Base-by-base conservation (phyloP, 805 yeast species). In the Dipodascopsis uninucleata region DNA sequence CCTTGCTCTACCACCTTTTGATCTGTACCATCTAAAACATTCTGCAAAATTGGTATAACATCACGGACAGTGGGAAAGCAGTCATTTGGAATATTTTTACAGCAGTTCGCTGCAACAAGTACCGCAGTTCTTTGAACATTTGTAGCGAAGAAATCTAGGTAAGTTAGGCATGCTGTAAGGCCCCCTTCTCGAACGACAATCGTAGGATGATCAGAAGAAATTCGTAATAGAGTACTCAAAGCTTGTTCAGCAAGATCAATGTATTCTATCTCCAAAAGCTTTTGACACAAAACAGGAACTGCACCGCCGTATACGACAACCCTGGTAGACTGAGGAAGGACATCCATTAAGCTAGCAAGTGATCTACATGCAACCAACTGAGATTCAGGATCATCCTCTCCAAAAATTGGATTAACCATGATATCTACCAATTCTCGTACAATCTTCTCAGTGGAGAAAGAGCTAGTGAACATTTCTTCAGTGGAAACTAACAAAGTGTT, bases 181-280 rank as follows among this genome's bases (percentile, higher is more conserved):
- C 88, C 82, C 29, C 82, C 81, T 43, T 77, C 74, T 17, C 70
- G 61, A 31, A 86, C 55, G 4, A 68, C 57, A 5, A 53, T 43
- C 12, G 42, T 39, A 3, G 71, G 68, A 45, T 49, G 62, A 22
- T 61, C 61, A 2, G 38, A 44, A 0, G 71, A 65, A 2, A 69
- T 58, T 20, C 59, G 59, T 36, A 66, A 62, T 20, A 69, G 55
- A 1, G 67, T 61, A 58, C 82, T 89, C 31, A 88, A 65, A 0
- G 88, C 87, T 64, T 89, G 96, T 60, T 90, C 98, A 0, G 96
- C 95, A 42, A 90, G 69, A 61, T 90, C 98, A 42, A 90, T 89
- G 60, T 78, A 89, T 43, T 80, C 78, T 14, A 90, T 81, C 51
- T 86, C 94, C 45, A 76, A 58, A 28, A 93, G 63, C 49, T 83